Evolutionary conservation across 2,329 filamentous ascomycete genomes (phyloP).

Genomic region (Pseudocercospora fuligena): DNA sequence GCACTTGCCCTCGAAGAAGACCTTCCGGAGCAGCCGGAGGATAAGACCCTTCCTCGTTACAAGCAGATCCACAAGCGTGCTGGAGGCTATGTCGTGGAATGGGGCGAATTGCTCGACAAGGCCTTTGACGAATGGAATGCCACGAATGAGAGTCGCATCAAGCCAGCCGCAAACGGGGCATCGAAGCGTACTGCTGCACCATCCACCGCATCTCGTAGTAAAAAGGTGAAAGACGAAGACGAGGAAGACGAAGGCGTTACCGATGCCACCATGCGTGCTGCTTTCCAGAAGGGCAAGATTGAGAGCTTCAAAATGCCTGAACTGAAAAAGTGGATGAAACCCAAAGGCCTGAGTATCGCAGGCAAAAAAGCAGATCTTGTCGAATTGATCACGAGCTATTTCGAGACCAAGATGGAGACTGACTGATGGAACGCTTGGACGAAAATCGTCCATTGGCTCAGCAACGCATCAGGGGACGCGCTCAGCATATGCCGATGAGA

Average conservation of each 20-base stretch:
- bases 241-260: constrained; percentile 41
- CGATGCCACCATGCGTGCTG: constrained; percentile 51
- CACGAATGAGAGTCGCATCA: constrained; percentile 42
- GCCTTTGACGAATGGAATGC: constrained; percentile 55
- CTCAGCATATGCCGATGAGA: neutral
- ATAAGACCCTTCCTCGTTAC: constrained; percentile 83
- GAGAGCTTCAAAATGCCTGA: constrained; percentile 45
- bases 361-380: constrained; percentile 43
- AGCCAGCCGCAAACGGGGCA: constrained; percentile 47
- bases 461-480: no score
- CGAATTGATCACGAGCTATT: constrained; percentile 41
- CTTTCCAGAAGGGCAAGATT: constrained; percentile 51
- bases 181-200: constrained; percentile 51
- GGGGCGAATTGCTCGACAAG: constrained; percentile 70
- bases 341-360: constrained; percentile 33
- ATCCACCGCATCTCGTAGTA: constrained; percentile 30
- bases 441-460: neutral
- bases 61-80: constrained; percentile 88
- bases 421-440: constrained; percentile 24
- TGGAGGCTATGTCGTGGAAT: constrained; percentile 77
- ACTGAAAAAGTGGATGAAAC: constrained; percentile 40
- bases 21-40: constrained; percentile 72
- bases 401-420: constrained; percentile 44
- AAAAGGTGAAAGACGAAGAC: constrained; percentile 52
- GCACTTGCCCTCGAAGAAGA: constrained; percentile 91